These are phyloP conservation scores for Chlamydomonas eustigma DNA, from an alignment of 139 green algal species.

Conservation along the genomic window DNA sequence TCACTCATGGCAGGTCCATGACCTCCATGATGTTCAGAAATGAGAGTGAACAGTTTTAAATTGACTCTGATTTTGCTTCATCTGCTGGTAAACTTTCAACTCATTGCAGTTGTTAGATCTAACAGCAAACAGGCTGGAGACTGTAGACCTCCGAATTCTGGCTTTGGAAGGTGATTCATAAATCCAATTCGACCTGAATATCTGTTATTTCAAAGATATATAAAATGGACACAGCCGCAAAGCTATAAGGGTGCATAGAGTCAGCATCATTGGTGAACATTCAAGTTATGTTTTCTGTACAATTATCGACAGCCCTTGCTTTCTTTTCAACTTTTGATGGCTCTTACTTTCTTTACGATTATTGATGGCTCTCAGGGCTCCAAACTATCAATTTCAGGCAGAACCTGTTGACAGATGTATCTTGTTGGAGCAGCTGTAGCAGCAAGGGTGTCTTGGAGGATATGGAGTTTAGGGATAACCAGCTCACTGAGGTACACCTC, in stretches of 20 bases:
- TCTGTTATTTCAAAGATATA: no score
- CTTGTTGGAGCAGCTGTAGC: constrained; percentile 7
- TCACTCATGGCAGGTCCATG: no score
- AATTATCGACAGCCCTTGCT: background rate
- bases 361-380: constrained; percentile 47
- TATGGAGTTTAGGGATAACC: constrained; percentile 82
- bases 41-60: no score
- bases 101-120: constrained; percentile 76
- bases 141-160: constrained; percentile 67
- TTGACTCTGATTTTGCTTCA: no score
- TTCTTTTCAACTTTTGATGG: background rate
- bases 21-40: no score
- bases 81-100: no score
- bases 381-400: constrained; percentile 72
- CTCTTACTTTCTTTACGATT: background rate
- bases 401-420: constrained; percentile 67
- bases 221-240: no score
- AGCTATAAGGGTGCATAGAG: no score
- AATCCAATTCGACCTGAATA: no score
- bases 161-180: constrained; percentile 60
- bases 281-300: background rate
- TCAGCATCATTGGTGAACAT: no score
- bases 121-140: constrained; percentile 73
- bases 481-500: constrained; percentile 59
- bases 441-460: constrained; percentile 49